These are phyloP conservation scores for Ceratobasidium sp. DNA, from an alignment of 1,284 basidiomycete genomes.

Conservation along the genomic window DNA sequence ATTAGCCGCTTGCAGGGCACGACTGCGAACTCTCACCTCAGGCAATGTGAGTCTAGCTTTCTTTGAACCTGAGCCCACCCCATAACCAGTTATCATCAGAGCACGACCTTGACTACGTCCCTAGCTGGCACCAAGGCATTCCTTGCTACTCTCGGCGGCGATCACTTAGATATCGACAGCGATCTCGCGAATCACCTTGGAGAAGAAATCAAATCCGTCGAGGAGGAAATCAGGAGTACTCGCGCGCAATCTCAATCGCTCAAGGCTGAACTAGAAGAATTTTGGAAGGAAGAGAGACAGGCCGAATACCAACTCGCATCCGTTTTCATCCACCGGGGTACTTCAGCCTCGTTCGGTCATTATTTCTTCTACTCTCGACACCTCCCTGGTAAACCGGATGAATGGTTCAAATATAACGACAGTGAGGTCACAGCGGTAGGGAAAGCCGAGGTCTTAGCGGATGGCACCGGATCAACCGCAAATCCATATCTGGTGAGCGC, in stretches of 20 bases:
- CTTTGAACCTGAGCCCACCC: conserved; percentile 72
- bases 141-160: conserved; percentile 66
- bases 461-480: conserved; percentile 83
- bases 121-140: conserved; percentile 68
- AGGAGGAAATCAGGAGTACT: conserved; percentile 72
- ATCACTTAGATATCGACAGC: conserved; percentile 69
- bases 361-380: conserved; percentile 91
- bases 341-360: conserved; percentile 85
- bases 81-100: background rate
- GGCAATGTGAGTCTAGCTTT: conserved; percentile 24
- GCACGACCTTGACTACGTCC: conserved; percentile 2
- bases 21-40: conserved; percentile 71
- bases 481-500: conserved; percentile 83
- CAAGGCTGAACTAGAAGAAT: conserved; percentile 77
- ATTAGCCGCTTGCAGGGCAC: conserved; percentile 73
- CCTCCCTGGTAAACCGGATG: conserved; percentile 78
- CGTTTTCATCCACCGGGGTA: conserved; percentile 96
- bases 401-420: conserved; percentile 97
- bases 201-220: conserved; percentile 67
- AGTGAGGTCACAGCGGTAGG: conserved; percentile 79
- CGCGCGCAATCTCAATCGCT: conserved; percentile 68
- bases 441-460: conserved; percentile 82
- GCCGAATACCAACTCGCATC: conserved; percentile 92
- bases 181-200: conserved; percentile 62
- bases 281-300: conserved; percentile 80